A percentile compares a stretch with the other conserved stretches of the same genome.
phyloP scores from a whole-genome alignment of 495 filamentous ascomycete genomes.

The Podospora pseudopauciseta region DNA sequence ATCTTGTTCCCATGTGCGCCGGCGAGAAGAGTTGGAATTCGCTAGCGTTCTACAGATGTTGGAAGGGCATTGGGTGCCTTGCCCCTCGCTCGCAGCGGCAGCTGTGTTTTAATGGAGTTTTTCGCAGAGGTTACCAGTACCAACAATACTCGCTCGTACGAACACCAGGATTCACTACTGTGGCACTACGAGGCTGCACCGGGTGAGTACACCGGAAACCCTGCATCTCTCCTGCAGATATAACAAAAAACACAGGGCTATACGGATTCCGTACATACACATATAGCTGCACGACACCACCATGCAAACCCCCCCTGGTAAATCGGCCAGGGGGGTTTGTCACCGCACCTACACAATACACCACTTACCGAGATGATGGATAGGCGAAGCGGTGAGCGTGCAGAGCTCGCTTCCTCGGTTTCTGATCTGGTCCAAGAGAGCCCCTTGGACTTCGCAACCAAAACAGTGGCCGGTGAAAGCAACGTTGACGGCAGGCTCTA shows the following conservation, averaged over 20 bases:
- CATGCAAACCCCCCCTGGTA: neutral
- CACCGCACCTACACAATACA: neutral
- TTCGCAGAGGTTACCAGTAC: neutral
- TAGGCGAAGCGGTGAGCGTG: slow-evolving; percentile 19
- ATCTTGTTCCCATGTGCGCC: neutral
- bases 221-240: neutral
- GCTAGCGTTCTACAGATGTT: neutral
- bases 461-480: neutral
- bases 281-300: neutral
- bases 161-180: neutral
- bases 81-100: neutral
- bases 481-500: neutral
- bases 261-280: neutral
- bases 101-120: neutral
- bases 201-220: neutral
- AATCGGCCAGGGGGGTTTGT: neutral
- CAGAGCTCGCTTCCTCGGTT: slow-evolving; percentile 4
- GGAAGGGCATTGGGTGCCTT: neutral
- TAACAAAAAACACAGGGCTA: neutral
- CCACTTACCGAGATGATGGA: slow-evolving; percentile 13
- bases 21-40: neutral
- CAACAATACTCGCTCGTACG: neutral
- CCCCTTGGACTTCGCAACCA: neutral
- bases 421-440: neutral
- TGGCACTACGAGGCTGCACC: neutral